Percentiles rank a stretch among this genome's conserved stretches.
Conservation (phyloP, 805 yeast genomes). For the Lachancea dasiensis region DNA sequence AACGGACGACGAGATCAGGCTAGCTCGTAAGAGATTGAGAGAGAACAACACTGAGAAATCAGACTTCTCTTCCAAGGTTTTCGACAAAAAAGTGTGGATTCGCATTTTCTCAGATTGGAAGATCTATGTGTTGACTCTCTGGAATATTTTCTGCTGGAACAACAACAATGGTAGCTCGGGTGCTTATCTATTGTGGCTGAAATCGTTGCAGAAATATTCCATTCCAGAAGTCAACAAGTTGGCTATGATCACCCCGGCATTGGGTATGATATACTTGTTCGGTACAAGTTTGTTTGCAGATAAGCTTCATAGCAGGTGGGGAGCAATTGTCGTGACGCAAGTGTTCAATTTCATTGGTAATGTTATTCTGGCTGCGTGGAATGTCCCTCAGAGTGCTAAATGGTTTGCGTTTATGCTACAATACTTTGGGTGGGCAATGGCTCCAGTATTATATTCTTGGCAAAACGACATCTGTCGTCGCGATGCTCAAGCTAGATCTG, state of each 20-base stretch:
- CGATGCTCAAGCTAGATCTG: slow-evolving; percentile 47
- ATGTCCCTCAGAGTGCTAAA: slow-evolving; percentile 46
- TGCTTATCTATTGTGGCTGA: slow-evolving; percentile 54
- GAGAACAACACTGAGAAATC: slow-evolving; percentile 32
- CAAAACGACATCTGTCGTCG: slow-evolving; percentile 51
- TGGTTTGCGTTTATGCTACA: slow-evolving; percentile 57
- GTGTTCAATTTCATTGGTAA: slow-evolving; percentile 47
- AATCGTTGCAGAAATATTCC: slow-evolving; percentile 39
- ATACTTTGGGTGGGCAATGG: slow-evolving; percentile 56
- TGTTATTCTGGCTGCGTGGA: slow-evolving; percentile 49
- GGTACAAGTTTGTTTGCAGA: slow-evolving; percentile 38
- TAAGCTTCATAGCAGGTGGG: slow-evolving; percentile 47
- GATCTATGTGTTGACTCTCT: slow-evolving; percentile 45
- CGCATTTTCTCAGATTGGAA: slow-evolving; percentile 52
- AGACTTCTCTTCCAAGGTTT: slow-evolving; percentile 30
- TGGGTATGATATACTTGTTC: slow-evolving; percentile 40
- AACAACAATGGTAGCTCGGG: slow-evolving; percentile 48
- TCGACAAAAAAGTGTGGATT: slow-evolving; percentile 45
- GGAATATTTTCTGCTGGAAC: slow-evolving; percentile 55
- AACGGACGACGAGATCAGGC: slow-evolving; percentile 50
- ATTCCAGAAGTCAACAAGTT: slow-evolving; percentile 42
- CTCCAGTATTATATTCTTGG: slow-evolving; percentile 55
- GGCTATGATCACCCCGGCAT: slow-evolving; percentile 49
- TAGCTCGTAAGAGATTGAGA: slow-evolving; percentile 42
- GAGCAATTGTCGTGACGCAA: slow-evolving; percentile 48